Base-by-base conservation (phyloP, 1,284 basidiomycete genomes). In the Ceratorhiza oryzae-sativae region DNA sequence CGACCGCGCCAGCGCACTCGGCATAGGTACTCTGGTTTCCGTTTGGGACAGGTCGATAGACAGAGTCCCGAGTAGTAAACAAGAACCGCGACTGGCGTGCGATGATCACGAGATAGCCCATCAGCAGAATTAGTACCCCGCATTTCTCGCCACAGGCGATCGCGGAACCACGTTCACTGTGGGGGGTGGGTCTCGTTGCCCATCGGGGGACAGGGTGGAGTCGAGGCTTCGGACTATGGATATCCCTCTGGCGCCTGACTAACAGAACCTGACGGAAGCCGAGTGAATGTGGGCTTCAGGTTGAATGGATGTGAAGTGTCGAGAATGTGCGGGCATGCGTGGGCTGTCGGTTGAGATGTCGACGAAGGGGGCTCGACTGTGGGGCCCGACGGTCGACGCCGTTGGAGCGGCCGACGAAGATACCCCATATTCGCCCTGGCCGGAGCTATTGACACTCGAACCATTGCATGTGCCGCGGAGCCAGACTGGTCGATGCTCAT, bases 1-100 rank as follows among this genome's bases (percentile, higher is more conserved):
- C 48, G 27, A 53, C 25, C 62, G 62, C 62, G 10, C 62, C 30
- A 25, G 3, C 27, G 15, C 25, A 20, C 25, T 27, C 48, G 25
- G 48, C 5, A 25, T 27, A 18, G 53, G 34, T 5, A n/a, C 55
- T n/a, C n/a, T n/a, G 23, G 9, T 39, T 34, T 36, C 3, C 32
- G 39, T 61, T 42, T 46, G 59, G 42, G 39, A 61, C 59, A 42
- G 23, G 39, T 25, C 25, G 49, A 53, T 30, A 20, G 5, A 12
- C 49, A 53, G 49, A 53, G 49, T 25, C 49, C 49, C 23, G 15
- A 61, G 18, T 46, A 20, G 59, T 61, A 61, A 46, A 61, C 59
- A 61, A 42, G 39, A 61, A 61, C 9, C 23, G 36, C 39, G 27
- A 20, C 23, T 25, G 41, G 20, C 36, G 41, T 60, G 53, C 27